Evolutionary conservation across 345 rosid species (phyloP), one percentile per base, ranked within the genome.

Genomic region (Atalantia buxifolia): DNA sequence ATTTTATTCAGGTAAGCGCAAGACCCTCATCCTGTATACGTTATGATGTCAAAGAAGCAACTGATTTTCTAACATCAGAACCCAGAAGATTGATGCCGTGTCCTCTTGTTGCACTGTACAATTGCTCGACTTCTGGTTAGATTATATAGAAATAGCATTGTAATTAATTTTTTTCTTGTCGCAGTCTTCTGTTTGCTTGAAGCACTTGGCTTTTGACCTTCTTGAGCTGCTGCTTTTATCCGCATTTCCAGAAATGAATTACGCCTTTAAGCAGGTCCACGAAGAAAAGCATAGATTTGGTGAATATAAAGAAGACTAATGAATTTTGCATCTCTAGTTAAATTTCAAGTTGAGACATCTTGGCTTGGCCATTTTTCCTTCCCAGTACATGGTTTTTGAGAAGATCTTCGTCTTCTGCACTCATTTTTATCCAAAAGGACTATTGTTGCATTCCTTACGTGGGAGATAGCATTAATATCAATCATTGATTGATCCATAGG

Each of bases 101-200:
- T 27, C 24, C 60, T 70, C 38, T 19, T 28, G 38, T 4, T 28
- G n/a, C 59, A 18, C 74, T 2, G 0, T 31, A 8, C 3, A 16
- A 1, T 70, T 45, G 38, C 22, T 18, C 1, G 60, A 56, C 63
- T 56, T 35, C 4, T 36, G 50, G 13, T 36, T 59, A 7, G 66
- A 38, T 36, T n/a, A 12, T 12, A 75, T 48, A 28, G 21, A 10
- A n/a, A 64, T n/a, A 30, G 8, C 70, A 7, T 36, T 19, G 31
- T 53, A 45, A 5, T 76, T 22, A 45, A 31, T 18, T 59, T 80
- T 72, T 25, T 72, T 66, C 74, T 70, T 60, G 50, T 82, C 0
- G 86, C 88, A 96, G 99, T 94, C 99, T 14, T 78, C 91, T 35
- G 94, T 92, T 74, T 90, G 94, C 77, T 79, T 94, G 81, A 94